Conservation (phyloP, 1,284 basidiomycete species). For the Fistulina hepatica region DNA sequence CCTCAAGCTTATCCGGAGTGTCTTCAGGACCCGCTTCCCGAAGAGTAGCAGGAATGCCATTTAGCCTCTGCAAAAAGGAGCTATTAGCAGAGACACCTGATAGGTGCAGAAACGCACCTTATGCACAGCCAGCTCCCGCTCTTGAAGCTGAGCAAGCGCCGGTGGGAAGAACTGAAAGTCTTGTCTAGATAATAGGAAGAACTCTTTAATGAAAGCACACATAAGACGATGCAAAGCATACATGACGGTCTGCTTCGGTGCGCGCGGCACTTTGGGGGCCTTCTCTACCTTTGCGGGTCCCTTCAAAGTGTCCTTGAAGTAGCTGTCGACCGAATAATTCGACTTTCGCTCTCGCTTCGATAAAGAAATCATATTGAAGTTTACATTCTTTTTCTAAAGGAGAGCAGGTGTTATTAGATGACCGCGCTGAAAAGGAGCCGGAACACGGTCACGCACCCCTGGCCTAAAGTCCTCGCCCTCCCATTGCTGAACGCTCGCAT, state of each 20-base stretch:
- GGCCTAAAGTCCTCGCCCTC: conserved; percentile 91
- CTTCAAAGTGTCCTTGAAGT: conserved; percentile 89
- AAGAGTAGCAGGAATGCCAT: conserved; percentile 64
- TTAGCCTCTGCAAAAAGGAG: conserved; percentile 50
- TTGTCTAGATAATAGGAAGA: conserved; percentile 41
- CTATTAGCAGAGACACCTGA: not conserved
- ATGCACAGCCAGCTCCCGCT: conserved; percentile 77
- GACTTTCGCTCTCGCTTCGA: conserved; percentile 94
- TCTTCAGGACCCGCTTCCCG: conserved; percentile 70
- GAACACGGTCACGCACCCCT: conserved; percentile 47
- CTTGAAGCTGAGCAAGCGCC: conserved; percentile 74
- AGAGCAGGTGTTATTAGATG: conserved; percentile 7
- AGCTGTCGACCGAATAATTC: conserved; percentile 91
- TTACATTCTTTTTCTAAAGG: conserved; percentile 55
- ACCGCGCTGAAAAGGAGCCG: not conserved
- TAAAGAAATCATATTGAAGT: conserved; percentile 79
- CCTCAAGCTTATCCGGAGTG: conserved; percentile 77
- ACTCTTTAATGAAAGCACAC: conserved; percentile 1
- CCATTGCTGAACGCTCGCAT: conserved; percentile 86
- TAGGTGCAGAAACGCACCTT: conserved; percentile 35
- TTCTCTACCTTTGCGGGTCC: conserved; percentile 75
- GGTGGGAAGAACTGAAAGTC: conserved; percentile 98
- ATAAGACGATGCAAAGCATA: conserved; percentile 27
- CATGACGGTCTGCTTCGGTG: conserved; percentile 85
- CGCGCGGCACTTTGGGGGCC: conserved; percentile 72